Conservation (phyloP, 139 green algal genomes). For the Pseudopediastrum boryanum region DNA sequence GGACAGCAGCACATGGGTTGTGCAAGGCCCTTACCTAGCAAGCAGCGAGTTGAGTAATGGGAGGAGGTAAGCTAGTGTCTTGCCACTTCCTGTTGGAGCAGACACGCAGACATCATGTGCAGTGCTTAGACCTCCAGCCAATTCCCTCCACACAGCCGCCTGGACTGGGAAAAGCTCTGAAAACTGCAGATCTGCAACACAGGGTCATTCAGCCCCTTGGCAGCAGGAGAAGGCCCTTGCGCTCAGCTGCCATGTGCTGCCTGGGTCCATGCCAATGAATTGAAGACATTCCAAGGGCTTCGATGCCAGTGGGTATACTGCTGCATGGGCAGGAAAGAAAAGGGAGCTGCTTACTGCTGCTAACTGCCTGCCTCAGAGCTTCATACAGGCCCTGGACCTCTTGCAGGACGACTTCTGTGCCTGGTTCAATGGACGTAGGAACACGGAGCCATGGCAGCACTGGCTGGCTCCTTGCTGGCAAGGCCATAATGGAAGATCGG, state of each 20-base stretch:
- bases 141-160: constrained; percentile 71
- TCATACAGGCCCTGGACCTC: constrained; percentile 65
- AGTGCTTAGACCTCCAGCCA: constrained; percentile 65
- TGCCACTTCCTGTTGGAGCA: constrained; percentile 88
- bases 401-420: constrained; percentile 45
- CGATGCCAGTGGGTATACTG: not conserved
- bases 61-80: constrained; percentile 89
- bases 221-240: not conserved
- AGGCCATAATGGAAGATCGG: too few species aligned
- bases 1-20: constrained; percentile 45
- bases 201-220: not conserved
- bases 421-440: constrained; percentile 65
- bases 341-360: not conserved
- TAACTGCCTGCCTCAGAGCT: constrained; percentile 37
- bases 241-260: not conserved
- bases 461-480: constrained; percentile 10
- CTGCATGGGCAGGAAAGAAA: not conserved
- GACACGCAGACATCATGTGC: constrained; percentile 87
- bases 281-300: not conserved
- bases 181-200: constrained; percentile 49
- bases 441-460: constrained; percentile 88
- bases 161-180: constrained; percentile 83
- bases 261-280: not conserved
- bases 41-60: constrained; percentile 69
- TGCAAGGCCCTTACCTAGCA: not conserved